Evolutionary conservation across 2,329 filamentous ascomycete genomes (phyloP).

Genomic region (Ceratocystis eucalypticola): DNA sequence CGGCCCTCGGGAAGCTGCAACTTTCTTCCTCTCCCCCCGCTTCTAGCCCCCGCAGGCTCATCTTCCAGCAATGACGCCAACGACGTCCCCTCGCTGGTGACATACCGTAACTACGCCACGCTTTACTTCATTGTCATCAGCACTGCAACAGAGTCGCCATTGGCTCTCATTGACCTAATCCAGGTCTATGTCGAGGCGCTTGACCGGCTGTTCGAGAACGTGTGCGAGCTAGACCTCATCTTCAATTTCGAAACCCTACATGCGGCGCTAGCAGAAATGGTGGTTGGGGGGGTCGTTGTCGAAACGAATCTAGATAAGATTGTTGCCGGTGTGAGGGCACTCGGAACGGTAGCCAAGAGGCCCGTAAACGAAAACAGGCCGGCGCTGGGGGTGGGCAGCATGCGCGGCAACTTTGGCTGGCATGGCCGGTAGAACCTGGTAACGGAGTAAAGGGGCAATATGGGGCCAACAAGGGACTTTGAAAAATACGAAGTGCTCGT

Average conservation of each 20-base stretch:
- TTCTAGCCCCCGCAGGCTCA: conserved; percentile 50
- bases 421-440: conserved; percentile 26
- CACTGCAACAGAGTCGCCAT: conserved; percentile 87
- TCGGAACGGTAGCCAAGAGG: conserved; percentile 64
- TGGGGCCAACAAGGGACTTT: background rate
- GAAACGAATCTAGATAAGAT: conserved; percentile 85
- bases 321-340: conserved; percentile 65
- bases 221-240: conserved; percentile 94
- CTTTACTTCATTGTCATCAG: conserved; percentile 98
- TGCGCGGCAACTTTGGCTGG: conserved; percentile 48
- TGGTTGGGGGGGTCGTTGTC: conserved; percentile 85
- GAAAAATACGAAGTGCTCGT: conserved; percentile 2
- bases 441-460: background rate
- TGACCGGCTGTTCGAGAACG: conserved; percentile 92
- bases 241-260: conserved; percentile 98
- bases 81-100: conserved; percentile 87
- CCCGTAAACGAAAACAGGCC: conserved; percentile 58
- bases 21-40: conserved; percentile 69
- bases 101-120: conserved; percentile 95
- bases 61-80: conserved; percentile 52
- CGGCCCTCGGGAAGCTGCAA: conserved; percentile 89
- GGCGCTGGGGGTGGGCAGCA: conserved; percentile 36
- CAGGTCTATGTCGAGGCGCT: conserved; percentile 96
- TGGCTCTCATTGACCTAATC: conserved; percentile 89
- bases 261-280: conserved; percentile 81